A percentile compares a stretch with the other conserved stretches of the same genome.
Conservation (phyloP, 495 filamentous ascomycete genomes). For the Tetracladium marchalianum region DNA sequence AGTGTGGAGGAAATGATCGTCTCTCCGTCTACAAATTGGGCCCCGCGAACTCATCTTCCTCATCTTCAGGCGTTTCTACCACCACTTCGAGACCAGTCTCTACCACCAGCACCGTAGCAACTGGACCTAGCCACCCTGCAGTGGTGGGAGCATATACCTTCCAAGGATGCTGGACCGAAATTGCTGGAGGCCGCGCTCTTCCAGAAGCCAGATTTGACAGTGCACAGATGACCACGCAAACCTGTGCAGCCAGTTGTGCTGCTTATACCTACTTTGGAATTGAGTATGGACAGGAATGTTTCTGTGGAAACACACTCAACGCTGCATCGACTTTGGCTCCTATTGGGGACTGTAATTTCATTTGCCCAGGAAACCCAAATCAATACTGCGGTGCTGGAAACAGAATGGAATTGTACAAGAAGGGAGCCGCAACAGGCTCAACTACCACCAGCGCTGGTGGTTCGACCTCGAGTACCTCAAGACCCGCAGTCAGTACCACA, state of each 20-base stretch:
- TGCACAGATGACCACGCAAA: slow-evolving; percentile 17
- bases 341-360: slow-evolving; percentile 42
- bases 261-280: slow-evolving; percentile 16
- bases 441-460: background rate
- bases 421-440: background rate
- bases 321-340: slow-evolving; percentile 13
- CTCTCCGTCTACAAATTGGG: slow-evolving; percentile 35
- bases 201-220: slow-evolving; percentile 1
- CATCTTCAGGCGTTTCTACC: background rate
- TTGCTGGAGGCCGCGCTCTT: slow-evolving; percentile 14
- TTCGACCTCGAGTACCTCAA: background rate
- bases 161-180: slow-evolving; percentile 19
- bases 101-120: slow-evolving; percentile 21
- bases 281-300: slow-evolving; percentile 39
- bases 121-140: slow-evolving; percentile 19
- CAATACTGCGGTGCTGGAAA: slow-evolving; percentile 48
- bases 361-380: slow-evolving; percentile 42
- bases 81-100: slow-evolving; percentile 1
- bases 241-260: slow-evolving; percentile 12
- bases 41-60: too few relatives aligned
- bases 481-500: too few relatives aligned
- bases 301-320: slow-evolving; percentile 13
- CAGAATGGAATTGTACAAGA: slow-evolving; percentile 41
- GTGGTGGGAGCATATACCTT: slow-evolving; percentile 14
- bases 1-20: slow-evolving; percentile 39